Evolutionary conservation across 768 basidiomycete genomes (phyloP), one percentile per base, ranked within the genome.

Genomic region (Mycena floridula): DNA sequence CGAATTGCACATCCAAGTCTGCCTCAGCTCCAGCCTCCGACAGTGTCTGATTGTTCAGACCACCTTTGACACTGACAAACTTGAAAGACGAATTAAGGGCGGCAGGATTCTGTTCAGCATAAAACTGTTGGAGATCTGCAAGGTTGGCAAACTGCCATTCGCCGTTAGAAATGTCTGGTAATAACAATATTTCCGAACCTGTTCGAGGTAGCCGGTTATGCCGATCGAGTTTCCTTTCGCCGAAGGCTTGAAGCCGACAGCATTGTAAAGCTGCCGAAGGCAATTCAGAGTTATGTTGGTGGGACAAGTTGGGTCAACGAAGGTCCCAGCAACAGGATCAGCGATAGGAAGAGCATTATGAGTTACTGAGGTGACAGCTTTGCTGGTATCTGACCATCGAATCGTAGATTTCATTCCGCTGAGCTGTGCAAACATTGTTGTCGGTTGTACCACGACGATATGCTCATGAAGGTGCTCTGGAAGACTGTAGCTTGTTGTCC

Each of bases 401-500:
- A 77, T 52, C 0, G 66, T 74, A 3, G 70, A 69, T 47, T 53
- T 68, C 43, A 74, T 61, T 5, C 61, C 60, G 48, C 67, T 74
- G 46, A 66, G 60, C 46, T 71, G 72, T 36, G 70, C 65, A 53
- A 87, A 88, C 58, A 77, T 72, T 1, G 83, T 87, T 2, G 85
- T 87, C 0, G 85, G 85, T 49, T 86, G 82, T 21, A 88, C 65
- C 23, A 86, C 60, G 25, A 85, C 82, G 44, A 87, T 58, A 54
- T 86, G 82, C 3, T 65, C 62, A 52, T 80, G 71, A 37, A 87
- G 59, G 45, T 72, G 48, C 39, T 68, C 67, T 0, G 85, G 85
- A 15, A 89, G 71, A 53, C 77, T 81, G 64, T 85, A 88, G 46
- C 66, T 67, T 3, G 77, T 80, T n/a, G 86, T 82, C 43, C 86